phyloP scores from a whole-genome alignment of 805 yeast species.

The Yarrowia deformans region DNA sequence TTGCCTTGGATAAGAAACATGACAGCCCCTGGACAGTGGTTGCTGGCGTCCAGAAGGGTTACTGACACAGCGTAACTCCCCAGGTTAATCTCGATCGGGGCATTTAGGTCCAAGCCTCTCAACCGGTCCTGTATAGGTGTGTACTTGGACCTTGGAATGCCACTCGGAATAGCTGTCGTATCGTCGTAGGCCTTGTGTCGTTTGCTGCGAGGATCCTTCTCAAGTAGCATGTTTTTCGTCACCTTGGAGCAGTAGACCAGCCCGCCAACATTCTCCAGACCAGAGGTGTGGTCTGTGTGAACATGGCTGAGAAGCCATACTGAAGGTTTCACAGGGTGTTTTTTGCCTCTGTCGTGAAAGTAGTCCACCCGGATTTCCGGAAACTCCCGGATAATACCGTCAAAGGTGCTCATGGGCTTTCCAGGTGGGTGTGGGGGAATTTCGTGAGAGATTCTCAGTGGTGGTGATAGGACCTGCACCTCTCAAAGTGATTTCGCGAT shows the following conservation, averaged over 20 bases:
- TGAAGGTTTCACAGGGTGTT: constrained; percentile 13
- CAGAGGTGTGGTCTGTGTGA: constrained; percentile 31
- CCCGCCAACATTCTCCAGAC: constrained; percentile 23
- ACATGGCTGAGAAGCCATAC: constrained; percentile 35
- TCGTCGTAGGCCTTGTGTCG: constrained; percentile 29
- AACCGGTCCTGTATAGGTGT: constrained; percentile 1
- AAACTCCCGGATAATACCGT: constrained; percentile 30
- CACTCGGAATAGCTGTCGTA: background rate
- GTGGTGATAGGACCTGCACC: constrained; percentile 1
- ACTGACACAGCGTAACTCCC: constrained; percentile 7
- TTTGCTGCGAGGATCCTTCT: constrained; percentile 24
- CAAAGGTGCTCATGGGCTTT: constrained; percentile 38
- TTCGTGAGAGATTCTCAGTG: background rate
- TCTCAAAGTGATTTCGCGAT: constrained; percentile 23
- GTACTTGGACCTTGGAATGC: constrained; percentile 8
- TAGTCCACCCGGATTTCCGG: constrained; percentile 38
- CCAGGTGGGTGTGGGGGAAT: constrained; percentile 3
- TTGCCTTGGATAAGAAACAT: constrained; percentile 29
- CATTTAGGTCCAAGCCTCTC: constrained; percentile 18
- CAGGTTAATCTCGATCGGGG: constrained; percentile 14
- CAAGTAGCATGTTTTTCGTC: constrained; percentile 22
- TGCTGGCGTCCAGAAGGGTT: constrained; percentile 25
- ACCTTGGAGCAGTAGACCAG: constrained; percentile 27
- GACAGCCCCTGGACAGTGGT: constrained; percentile 39
- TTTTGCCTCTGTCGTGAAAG: constrained; percentile 31